Evolutionary conservation across 257 asterid genomes (phyloP).

Genomic region (Solanum ahanhuiri): DNA sequence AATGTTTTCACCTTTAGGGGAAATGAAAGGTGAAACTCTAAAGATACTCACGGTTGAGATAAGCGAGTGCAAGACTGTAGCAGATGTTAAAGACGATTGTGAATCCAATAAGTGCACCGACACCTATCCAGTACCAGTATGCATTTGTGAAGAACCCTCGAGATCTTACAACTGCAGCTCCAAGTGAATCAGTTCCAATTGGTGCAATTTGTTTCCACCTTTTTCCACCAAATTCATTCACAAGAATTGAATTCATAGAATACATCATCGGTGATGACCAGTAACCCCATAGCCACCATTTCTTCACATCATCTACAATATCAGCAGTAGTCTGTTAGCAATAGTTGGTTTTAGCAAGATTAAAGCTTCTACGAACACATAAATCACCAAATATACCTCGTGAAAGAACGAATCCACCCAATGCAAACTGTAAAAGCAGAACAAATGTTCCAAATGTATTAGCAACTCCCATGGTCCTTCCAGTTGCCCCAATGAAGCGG

Average conservation of each 20-base stretch:
- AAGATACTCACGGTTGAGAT: conserved; percentile 36
- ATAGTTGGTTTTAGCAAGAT: neutral
- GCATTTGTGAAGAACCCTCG: conserved; percentile 43
- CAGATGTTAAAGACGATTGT: conserved; percentile 23
- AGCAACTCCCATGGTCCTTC: conserved; percentile 41
- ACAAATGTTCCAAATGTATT: conserved; percentile 30
- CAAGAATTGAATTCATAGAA: neutral
- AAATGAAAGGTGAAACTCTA: neutral
- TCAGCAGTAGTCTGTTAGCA: neutral
- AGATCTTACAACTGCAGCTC: conserved; percentile 19
- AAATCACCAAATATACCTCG: conserved; percentile 23
- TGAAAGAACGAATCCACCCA: conserved; percentile 43
- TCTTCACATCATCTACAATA: neutral
- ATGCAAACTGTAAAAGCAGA: conserved; percentile 17
- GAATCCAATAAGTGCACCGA: conserved; percentile 33
- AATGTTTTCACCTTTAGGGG: neutral
- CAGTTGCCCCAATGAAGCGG: conserved; percentile 36
- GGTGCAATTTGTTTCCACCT: neutral
- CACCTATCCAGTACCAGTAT: conserved; percentile 64
- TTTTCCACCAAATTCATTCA: neutral
- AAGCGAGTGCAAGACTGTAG: conserved; percentile 22
- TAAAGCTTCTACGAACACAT: neutral
- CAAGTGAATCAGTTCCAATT: conserved; percentile 25
- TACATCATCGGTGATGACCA: neutral
- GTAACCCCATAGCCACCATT: neutral